Conservation (phyloP, 139 green algal genomes). For the Diplosphaera chodatii region DNA sequence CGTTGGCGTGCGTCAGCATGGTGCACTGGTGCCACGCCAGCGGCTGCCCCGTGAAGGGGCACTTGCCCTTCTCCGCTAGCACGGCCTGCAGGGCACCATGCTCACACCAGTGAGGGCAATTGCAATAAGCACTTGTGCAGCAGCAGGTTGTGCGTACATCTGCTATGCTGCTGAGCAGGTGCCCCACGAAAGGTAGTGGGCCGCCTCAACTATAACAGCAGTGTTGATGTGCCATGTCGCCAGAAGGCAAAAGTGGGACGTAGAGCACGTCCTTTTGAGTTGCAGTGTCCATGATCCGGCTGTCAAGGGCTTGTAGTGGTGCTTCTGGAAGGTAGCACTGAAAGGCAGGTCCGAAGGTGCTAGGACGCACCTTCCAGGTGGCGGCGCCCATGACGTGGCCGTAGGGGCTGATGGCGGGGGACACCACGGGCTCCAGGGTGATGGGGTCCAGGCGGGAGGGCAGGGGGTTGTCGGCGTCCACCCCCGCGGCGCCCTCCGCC, state of each 20-base stretch:
- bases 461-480: constrained; percentile 57
- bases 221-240: no score
- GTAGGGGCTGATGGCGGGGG: constrained; percentile 73
- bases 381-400: constrained; percentile 88
- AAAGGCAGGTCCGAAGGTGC: no score
- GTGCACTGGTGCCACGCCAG: constrained; percentile 65
- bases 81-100: constrained; percentile 42
- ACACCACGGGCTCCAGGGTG: constrained; percentile 70
- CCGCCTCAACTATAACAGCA: no score
- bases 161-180: no score
- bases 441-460: constrained; percentile 77
- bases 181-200: no score
- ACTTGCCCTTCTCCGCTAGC: constrained; percentile 61
- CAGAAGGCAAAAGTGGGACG: no score
- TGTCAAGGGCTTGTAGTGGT: not conserved
- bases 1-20: constrained; percentile 68
- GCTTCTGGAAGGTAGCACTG: not conserved
- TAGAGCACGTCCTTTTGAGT: no score
- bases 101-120: no score
- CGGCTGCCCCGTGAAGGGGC: constrained; percentile 87
- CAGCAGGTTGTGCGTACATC: no score
- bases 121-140: no score
- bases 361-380: constrained; percentile 64
- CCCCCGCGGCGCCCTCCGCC: not conserved
- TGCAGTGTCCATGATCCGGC: no score